Percentiles rank a stretch among this genome's conserved stretches.
These are phyloP conservation scores for Olyra latifolia DNA, from an alignment of 176 grass and related monocot species.

Conservation along the genomic window DNA sequence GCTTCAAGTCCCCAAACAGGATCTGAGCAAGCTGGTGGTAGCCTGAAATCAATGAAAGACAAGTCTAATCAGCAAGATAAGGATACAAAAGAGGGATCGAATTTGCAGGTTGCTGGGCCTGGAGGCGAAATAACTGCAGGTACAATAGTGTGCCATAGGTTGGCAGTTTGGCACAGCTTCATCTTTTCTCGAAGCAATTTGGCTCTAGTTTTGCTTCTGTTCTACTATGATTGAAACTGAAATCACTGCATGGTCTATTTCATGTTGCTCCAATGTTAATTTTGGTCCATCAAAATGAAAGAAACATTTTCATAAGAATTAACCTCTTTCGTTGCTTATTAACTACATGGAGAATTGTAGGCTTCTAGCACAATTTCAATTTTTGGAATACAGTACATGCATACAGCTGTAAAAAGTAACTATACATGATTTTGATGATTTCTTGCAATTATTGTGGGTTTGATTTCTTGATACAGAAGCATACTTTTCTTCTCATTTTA, in stretches of 20 bases:
- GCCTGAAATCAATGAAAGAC: slow-evolving; percentile 74
- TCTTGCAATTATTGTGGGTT: background rate
- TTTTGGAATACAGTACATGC: background rate
- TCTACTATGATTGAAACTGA: background rate
- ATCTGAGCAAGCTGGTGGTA: slow-evolving; percentile 61
- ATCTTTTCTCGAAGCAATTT: slow-evolving; percentile 29
- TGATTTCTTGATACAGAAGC: slow-evolving; percentile 12
- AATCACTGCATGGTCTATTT: background rate
- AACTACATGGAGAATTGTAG: background rate
- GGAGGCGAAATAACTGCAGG: slow-evolving; percentile 87
- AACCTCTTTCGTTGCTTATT: background rate
- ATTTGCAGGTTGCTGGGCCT: slow-evolving; percentile 83
- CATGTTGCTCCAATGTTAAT: background rate
- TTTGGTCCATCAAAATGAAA: slow-evolving; percentile 22
- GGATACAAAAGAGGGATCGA: slow-evolving; percentile 81
- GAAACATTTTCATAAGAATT: background rate
- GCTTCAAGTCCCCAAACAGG: slow-evolving; percentile 75
- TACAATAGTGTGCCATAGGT: slow-evolving; percentile 19
- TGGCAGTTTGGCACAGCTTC: slow-evolving; percentile 1
- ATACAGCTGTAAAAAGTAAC: slow-evolving; percentile 15
- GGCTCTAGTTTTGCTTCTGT: background rate
- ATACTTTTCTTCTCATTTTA: slow-evolving; percentile 35
- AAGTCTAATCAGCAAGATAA: slow-evolving; percentile 82
- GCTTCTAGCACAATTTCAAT: slow-evolving; percentile 7
- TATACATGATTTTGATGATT: background rate